A percentile compares a stretch with the other conserved stretches of the same genome.
Conservation (phyloP, 2,329 filamentous ascomycete species). For the Pestalotiopsis sp. region DNA sequence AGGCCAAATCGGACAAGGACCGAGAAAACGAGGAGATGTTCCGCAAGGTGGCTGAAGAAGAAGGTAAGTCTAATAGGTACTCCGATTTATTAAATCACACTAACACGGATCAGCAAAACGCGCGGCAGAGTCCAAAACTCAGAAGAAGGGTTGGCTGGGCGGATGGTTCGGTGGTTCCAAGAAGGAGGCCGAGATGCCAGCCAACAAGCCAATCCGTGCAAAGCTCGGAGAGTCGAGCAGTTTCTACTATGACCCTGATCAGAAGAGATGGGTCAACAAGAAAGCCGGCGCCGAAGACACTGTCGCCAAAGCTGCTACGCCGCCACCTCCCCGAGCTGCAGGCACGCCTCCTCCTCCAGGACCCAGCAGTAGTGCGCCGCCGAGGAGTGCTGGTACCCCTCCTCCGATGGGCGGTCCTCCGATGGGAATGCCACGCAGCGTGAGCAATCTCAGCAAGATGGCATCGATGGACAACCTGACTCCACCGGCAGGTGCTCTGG, state of each 20-base stretch:
- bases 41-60: slow-evolving; percentile 77
- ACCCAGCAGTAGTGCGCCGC: slow-evolving; percentile 23
- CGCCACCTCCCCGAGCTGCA: slow-evolving; percentile 73
- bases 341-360: slow-evolving; percentile 55
- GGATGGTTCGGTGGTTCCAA: slow-evolving; percentile 80
- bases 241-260: slow-evolving; percentile 93
- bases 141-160: slow-evolving; percentile 77
- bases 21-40: slow-evolving; percentile 84
- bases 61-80: slow-evolving; percentile 51
- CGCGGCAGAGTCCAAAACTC: slow-evolving; percentile 51
- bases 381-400: slow-evolving; percentile 22
- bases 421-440: slow-evolving; percentile 24
- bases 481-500: slow-evolving; percentile 22
- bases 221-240: slow-evolving; percentile 93
- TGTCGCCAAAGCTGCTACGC: slow-evolving; percentile 64
- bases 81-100: not conserved
- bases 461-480: slow-evolving; percentile 39
- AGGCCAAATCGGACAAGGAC: slow-evolving; percentile 70
- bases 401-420: slow-evolving; percentile 22
- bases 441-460: slow-evolving; percentile 31
- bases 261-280: slow-evolving; percentile 98
- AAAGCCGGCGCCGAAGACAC: slow-evolving; percentile 71
- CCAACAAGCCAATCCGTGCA: slow-evolving; percentile 72
- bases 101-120: slow-evolving; percentile 56
- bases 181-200: slow-evolving; percentile 52